Conservation (phyloP, 345 rosid species). For the Citrus inodora region DNA sequence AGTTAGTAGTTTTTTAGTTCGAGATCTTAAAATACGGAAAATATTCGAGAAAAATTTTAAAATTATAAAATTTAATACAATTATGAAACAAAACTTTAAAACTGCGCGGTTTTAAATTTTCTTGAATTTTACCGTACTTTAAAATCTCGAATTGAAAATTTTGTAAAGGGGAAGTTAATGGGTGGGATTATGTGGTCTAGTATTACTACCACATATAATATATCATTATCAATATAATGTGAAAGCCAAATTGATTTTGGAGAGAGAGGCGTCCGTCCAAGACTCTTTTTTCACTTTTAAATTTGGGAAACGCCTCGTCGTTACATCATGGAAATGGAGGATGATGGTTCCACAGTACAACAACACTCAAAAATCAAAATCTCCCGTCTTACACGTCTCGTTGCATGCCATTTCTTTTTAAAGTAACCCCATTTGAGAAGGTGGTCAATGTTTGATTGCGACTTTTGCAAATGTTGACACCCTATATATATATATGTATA, state of each 20-base stretch:
- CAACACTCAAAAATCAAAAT: background rate
- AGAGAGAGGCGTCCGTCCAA: too few species aligned
- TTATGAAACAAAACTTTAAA: too few species aligned
- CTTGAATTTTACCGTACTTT: accelerated
- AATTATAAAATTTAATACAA: accelerated
- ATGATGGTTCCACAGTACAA: too few species aligned
- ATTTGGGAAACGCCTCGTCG: background rate
- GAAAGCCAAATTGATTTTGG: too few species aligned
- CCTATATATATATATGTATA: too few species aligned
- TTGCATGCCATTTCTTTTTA: background rate
- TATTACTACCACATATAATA: too few species aligned
- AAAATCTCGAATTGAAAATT: too few species aligned
- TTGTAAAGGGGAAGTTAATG: too few species aligned
- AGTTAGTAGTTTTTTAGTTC: too few species aligned
- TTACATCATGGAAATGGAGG: background rate
- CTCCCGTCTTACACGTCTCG: slow-evolving; percentile 10
- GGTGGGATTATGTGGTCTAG: too few species aligned
- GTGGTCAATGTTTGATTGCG: slow-evolving; percentile 14
- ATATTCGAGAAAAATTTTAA: too few species aligned
- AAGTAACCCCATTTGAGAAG: background rate
- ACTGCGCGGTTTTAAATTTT: accelerated
- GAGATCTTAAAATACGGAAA: accelerated
- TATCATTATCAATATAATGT: too few species aligned
- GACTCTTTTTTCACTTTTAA: background rate
- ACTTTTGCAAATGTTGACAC: background rate